phyloP scores from a whole-genome alignment of 805 yeast species.

The Candida ovalis region DNA sequence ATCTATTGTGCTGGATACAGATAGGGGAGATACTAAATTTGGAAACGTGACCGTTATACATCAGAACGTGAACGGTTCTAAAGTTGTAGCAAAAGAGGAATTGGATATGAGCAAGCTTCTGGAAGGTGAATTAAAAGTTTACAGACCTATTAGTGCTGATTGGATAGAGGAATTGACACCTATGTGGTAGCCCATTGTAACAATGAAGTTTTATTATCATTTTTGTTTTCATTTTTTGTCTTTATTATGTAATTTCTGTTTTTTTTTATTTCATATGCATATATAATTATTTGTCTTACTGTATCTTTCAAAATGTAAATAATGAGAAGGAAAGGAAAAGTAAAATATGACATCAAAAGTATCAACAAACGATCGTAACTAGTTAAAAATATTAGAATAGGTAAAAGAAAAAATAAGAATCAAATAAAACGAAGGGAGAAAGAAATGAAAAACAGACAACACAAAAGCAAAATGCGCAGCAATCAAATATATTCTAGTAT shows the following conservation, averaged over 20 bases:
- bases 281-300: neutral
- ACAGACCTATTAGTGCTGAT: slow-evolving; percentile 43
- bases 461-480: neutral
- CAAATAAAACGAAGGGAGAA: neutral
- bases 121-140: slow-evolving; percentile 42
- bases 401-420: neutral
- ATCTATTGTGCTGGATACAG: slow-evolving; percentile 33
- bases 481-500: neutral
- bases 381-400: too few species aligned
- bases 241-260: neutral
- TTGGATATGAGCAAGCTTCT: slow-evolving; percentile 35
- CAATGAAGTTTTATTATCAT: neutral
- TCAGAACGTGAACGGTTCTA: slow-evolving; percentile 45
- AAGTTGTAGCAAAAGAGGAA: slow-evolving; percentile 38
- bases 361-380: too few species aligned
- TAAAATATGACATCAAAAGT: neutral
- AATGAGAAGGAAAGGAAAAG: neutral
- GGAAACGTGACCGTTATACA: slow-evolving; percentile 37
- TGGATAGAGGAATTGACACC: slow-evolving; percentile 39
- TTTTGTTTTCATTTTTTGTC: neutral
- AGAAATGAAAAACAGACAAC: neutral
- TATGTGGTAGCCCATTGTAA: slow-evolving; percentile 13
- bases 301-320: neutral
- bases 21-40: slow-evolving; percentile 23
- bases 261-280: neutral